Evolutionary conservation across 345 rosid species (phyloP).

Genomic region (Bretschneidera sinensis): DNA sequence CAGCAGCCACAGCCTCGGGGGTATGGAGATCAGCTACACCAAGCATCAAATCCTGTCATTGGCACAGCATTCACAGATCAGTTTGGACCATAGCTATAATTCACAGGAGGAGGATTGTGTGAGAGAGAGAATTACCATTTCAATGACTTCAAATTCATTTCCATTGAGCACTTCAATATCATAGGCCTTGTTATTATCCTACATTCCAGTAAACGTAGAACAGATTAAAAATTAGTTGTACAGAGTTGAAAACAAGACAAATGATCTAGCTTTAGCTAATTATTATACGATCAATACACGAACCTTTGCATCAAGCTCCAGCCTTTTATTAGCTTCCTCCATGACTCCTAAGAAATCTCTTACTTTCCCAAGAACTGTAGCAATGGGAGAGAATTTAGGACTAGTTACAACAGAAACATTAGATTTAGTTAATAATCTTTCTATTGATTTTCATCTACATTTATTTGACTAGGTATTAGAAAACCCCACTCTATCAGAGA

Average conservation of each 20-base stretch:
- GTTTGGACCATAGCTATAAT: not conserved
- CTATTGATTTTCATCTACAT: too few species aligned
- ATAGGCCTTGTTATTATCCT: conserved; percentile 52
- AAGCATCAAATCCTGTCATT: conserved; percentile 70
- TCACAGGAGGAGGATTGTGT: too few species aligned
- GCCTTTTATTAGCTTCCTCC: conserved; percentile 61
- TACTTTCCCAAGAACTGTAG: conserved; percentile 61
- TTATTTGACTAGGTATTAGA: too few species aligned
- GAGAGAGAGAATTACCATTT: conserved; percentile 45
- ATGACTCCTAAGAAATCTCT: conserved; percentile 66
- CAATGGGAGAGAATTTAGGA: not conserved
- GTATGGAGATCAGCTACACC: conserved; percentile 93
- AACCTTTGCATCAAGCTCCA: conserved; percentile 60
- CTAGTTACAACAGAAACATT: not conserved
- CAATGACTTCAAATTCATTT: conserved; percentile 64
- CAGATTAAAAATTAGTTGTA: not conserved
- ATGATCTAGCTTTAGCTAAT: not conserved
- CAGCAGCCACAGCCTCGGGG: conserved; percentile 73
- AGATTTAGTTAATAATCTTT: too few species aligned
- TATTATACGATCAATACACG: conserved; percentile 1
- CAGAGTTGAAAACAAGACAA: not conserved
- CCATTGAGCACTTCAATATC: conserved; percentile 74
- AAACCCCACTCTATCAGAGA: not conserved
- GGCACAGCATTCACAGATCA: not conserved
- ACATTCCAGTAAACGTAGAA: not conserved